Percentiles rank a stretch among this genome's conserved stretches.
Conservation (phyloP, 805 yeast species). For the Debaryomyces castellii region DNA sequence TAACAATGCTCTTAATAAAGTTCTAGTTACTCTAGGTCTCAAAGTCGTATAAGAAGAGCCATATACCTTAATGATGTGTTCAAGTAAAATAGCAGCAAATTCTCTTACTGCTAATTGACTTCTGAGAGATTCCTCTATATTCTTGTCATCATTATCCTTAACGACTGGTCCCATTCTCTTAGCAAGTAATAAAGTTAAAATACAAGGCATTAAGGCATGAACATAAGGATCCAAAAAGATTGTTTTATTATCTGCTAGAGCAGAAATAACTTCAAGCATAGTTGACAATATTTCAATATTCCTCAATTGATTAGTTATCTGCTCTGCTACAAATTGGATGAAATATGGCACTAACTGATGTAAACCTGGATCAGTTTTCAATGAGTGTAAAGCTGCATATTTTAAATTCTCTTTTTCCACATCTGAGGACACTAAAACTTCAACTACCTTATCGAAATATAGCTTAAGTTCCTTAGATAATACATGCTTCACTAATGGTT, state of each 20-base stretch:
- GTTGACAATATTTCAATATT: slow-evolving; percentile 70
- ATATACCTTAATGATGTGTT: slow-evolving; percentile 73
- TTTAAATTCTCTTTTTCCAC: slow-evolving; percentile 57
- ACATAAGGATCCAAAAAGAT: slow-evolving; percentile 92
- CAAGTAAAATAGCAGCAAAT: slow-evolving; percentile 80
- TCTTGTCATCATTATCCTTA: slow-evolving; percentile 35
- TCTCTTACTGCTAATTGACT: slow-evolving; percentile 69
- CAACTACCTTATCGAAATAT: slow-evolving; percentile 86
- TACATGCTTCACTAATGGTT: slow-evolving; percentile 93
- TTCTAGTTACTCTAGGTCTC: slow-evolving; percentile 91
- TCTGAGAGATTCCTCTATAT: slow-evolving; percentile 26
- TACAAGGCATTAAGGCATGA: slow-evolving; percentile 96
- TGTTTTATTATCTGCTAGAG: slow-evolving; percentile 77
- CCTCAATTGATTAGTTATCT: slow-evolving; percentile 82
- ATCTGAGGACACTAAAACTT: slow-evolving; percentile 64
- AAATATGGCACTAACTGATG: slow-evolving; percentile 97
- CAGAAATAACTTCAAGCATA: slow-evolving; percentile 85
- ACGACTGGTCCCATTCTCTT: slow-evolving; percentile 70
- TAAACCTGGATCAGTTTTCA: slow-evolving; percentile 90
- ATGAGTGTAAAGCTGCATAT: slow-evolving; percentile 79
- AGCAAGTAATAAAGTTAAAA: slow-evolving; percentile 84
- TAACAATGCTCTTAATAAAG: slow-evolving; percentile 84
- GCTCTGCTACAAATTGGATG: slow-evolving; percentile 94
- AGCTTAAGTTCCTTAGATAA: slow-evolving; percentile 90
- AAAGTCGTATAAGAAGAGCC: slow-evolving; percentile 85